Evolutionary conservation across 163 green algal genomes (phyloP).

Genomic region (Chlorella variabilis): DNA sequence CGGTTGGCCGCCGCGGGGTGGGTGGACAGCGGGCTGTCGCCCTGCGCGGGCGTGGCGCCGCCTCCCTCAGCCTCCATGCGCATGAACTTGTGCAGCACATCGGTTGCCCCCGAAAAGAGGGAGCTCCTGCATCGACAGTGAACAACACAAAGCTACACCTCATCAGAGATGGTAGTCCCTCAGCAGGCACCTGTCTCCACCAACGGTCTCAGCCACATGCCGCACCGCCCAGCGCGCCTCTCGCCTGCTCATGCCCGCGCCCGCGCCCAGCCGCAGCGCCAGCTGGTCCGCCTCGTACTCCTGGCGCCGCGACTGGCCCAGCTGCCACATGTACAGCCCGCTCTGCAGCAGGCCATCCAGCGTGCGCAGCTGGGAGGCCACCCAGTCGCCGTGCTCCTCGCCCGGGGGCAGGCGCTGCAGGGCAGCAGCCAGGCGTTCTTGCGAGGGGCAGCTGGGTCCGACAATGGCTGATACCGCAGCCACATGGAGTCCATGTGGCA

Average conservation of each 20-base stretch:
- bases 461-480: no score
- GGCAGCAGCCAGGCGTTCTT: no score
- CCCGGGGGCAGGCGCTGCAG: background rate
- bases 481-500: no score
- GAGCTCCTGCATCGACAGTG: background rate
- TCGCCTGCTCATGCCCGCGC: slow-evolving; percentile 22
- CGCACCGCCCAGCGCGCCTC: no score
- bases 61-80: background rate
- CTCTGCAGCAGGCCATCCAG: slow-evolving; percentile 33
- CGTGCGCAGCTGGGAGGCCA: background rate
- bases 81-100: slow-evolving; percentile 22
- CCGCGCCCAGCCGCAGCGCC: background rate
- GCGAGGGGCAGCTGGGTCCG: no score
- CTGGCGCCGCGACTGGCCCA: slow-evolving; percentile 24
- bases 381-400: background rate
- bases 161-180: background rate
- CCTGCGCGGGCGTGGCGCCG: background rate
- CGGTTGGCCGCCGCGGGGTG: slow-evolving; percentile 25
- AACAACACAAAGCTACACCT: background rate
- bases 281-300: slow-evolving; percentile 34
- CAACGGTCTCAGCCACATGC: no score
- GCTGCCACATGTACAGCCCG: slow-evolving; percentile 20
- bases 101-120: background rate
- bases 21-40: slow-evolving; percentile 26
- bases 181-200: no score